Conservation (phyloP, 2,329 filamentous ascomycete species). For the Cladosporium sp. region DNA sequence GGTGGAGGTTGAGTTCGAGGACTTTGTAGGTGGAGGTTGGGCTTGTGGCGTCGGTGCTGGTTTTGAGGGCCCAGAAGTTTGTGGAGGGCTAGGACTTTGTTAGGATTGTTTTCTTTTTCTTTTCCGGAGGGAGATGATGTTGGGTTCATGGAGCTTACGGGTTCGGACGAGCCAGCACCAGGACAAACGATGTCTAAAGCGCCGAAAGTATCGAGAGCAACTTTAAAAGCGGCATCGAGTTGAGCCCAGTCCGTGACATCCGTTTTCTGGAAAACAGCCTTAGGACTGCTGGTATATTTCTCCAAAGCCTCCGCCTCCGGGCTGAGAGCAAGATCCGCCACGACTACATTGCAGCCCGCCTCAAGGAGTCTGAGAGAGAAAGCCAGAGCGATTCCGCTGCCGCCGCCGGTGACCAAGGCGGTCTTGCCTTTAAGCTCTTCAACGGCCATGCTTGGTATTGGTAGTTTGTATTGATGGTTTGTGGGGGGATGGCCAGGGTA, state of each 20-base stretch:
- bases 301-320: constrained; percentile 33
- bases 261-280: constrained; percentile 37
- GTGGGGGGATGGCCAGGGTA: no score
- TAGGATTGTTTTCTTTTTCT: no score
- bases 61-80: constrained; percentile 12
- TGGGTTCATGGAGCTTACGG: constrained; percentile 16
- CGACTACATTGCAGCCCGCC: constrained; percentile 33
- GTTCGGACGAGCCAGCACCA: constrained; percentile 41
- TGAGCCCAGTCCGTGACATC: constrained; percentile 46
- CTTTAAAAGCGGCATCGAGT: constrained; percentile 43
- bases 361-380: constrained; percentile 8
- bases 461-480: no score
- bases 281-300: constrained; percentile 16
- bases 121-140: no score
- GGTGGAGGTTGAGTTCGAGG: constrained; percentile 41
- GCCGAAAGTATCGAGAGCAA: constrained; percentile 41
- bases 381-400: constrained; percentile 17
- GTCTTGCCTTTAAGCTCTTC: constrained; percentile 34
- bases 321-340: constrained; percentile 41
- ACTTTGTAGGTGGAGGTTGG: constrained; percentile 20
- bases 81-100: constrained; percentile 3
- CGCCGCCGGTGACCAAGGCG: constrained; percentile 43
- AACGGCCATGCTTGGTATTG: not conserved
- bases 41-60: constrained; percentile 2
- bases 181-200: constrained; percentile 40